Conservation (phyloP, 345 rosid genomes). For the Syzygium grande region DNA sequence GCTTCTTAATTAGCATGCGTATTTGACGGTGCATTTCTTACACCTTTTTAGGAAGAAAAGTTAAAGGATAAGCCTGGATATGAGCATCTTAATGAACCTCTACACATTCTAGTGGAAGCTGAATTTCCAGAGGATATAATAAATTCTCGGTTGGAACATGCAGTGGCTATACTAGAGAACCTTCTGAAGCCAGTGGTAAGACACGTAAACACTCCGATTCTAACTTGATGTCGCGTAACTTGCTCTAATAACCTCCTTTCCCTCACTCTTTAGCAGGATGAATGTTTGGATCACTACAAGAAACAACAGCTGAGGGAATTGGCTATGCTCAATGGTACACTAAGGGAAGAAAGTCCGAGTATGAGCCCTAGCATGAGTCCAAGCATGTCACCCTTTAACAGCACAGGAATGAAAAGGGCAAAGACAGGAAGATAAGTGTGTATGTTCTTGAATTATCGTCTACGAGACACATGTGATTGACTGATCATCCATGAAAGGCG, state of each 20-base stretch:
- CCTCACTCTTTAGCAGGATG: constrained; percentile 43
- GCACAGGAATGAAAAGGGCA: constrained; percentile 72
- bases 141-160: constrained; percentile 62
- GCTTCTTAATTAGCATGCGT: not conserved
- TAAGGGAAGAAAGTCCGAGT: constrained; percentile 81
- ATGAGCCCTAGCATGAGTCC: constrained; percentile 87
- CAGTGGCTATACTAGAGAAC: constrained; percentile 57
- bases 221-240: not conserved
- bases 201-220: not conserved
- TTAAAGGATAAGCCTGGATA: constrained; percentile 91
- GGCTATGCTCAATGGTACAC: constrained; percentile 76
- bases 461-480: not conserved
- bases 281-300: constrained; percentile 83
- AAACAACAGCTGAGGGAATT: constrained; percentile 86
- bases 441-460: not conserved
- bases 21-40: not conserved
- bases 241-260: not conserved
- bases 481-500: not conserved
- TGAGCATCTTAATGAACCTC: constrained; percentile 85
- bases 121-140: constrained; percentile 83
- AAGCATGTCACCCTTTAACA: constrained; percentile 85
- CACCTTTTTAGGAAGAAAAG: constrained; percentile 59
- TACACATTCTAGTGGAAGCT: constrained; percentile 85
- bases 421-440: constrained; percentile 62
- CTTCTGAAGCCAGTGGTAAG: constrained; percentile 92